Evolutionary conservation across 352 stramenopile genomes (phyloP).

Genomic region (Phytophthora megakarya): DNA sequence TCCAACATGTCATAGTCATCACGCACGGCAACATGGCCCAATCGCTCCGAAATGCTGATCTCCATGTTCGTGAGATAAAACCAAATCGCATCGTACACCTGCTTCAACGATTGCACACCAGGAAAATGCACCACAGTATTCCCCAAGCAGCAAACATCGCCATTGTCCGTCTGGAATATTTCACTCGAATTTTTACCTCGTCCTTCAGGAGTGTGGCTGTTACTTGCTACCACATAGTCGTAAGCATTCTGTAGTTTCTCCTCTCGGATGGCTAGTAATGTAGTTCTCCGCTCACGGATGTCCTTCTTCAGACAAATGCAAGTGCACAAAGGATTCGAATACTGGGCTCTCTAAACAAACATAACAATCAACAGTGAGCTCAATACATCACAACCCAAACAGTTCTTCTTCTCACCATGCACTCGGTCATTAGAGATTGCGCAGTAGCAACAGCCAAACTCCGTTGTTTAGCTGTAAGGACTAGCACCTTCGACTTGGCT

Average conservation of each 20-base stretch:
- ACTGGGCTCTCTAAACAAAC: constrained; percentile 17
- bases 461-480: not conserved
- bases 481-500: not conserved
- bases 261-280: constrained; percentile 21
- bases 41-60: constrained; percentile 45
- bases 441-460: not conserved
- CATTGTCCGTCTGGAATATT: constrained; percentile 31
- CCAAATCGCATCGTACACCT: constrained; percentile 42
- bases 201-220: constrained; percentile 1
- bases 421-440: not conserved
- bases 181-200: constrained; percentile 24
- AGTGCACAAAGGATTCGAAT: constrained; percentile 25
- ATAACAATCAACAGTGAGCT: not conserved
- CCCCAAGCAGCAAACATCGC: constrained; percentile 29
- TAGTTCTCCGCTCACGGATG: constrained; percentile 12
- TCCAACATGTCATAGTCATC: constrained; percentile 38
- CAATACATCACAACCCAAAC: not conserved
- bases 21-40: constrained; percentile 38
- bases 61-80: constrained; percentile 54
- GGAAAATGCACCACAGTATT: constrained; percentile 33
- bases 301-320: constrained; percentile 30
- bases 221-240: constrained; percentile 33
- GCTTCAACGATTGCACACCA: constrained; percentile 34
- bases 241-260: constrained; percentile 29
- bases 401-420: constrained; percentile 13